A percentile compares a stretch with the other conserved stretches of the same genome.
Evolutionary conservation across 768 basidiomycete genomes (phyloP).

Genomic region (Boletus subcaerulescens): DNA sequence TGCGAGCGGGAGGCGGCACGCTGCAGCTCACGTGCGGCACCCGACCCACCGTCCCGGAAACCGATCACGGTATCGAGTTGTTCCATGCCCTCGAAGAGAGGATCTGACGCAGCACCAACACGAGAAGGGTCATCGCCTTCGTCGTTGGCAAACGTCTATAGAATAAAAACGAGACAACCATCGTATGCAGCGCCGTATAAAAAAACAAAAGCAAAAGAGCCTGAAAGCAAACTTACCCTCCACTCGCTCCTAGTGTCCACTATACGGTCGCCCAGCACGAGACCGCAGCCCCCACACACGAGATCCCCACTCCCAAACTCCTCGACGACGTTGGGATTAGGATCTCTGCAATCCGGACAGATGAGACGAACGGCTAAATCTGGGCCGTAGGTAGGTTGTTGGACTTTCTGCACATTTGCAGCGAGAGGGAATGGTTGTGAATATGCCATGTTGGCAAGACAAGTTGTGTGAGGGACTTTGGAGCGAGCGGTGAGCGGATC

Average conservation of each 20-base stretch:
- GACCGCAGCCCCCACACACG: constrained; percentile 89
- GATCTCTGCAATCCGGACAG: constrained; percentile 93
- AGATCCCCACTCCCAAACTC: constrained; percentile 98
- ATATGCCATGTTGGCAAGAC: constrained; percentile 50
- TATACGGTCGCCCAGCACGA: constrained; percentile 93
- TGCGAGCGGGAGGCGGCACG: constrained; percentile 85
- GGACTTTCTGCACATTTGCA: constrained; percentile 44
- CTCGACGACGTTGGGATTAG: constrained; percentile 92
- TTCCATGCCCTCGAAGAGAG: constrained; percentile 90
- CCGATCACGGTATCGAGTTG: constrained; percentile 94
- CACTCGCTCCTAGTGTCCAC: constrained; percentile 99
- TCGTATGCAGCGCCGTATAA: constrained; percentile 22
- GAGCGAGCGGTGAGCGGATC: constrained; percentile 20
- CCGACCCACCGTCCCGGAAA: constrained; percentile 92
- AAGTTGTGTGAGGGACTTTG: constrained; percentile 16
- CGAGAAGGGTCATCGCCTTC: constrained; percentile 99
- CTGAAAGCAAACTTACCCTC: constrained; percentile 60
- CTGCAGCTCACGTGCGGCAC: constrained; percentile 87
- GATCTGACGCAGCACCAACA: constrained; percentile 95
- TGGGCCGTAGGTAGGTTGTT: constrained; percentile 66
- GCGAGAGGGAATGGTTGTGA: constrained; percentile 81
- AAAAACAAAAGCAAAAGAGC: constrained; percentile 12
- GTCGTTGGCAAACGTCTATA: constrained; percentile 98
- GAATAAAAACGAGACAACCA: background rate
- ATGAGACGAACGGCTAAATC: constrained; percentile 87